These are phyloP conservation scores for Penicillium pulvis DNA, from an alignment of 495 filamentous ascomycete species.

Conservation along the genomic window DNA sequence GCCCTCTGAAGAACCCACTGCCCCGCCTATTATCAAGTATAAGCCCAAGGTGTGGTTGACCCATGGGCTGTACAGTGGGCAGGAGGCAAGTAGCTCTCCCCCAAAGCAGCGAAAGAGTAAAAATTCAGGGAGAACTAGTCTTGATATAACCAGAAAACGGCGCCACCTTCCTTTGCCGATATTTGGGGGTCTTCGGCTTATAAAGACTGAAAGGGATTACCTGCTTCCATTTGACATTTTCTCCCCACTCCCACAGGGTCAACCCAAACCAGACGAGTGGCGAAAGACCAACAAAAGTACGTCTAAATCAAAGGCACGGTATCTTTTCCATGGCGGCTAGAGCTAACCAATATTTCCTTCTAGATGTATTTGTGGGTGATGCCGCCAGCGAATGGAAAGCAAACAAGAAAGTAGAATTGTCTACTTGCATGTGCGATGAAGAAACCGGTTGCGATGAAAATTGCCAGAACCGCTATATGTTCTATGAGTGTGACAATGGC, in stretches of 20 bases:
- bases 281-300: slow-evolving; percentile 86
- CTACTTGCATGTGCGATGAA: slow-evolving; percentile 75
- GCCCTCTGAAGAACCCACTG: slow-evolving; percentile 37
- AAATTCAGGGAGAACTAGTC: slow-evolving; percentile 47
- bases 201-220: slow-evolving; percentile 74
- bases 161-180: slow-evolving; percentile 65
- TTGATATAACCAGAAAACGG: slow-evolving; percentile 36
- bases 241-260: slow-evolving; percentile 78
- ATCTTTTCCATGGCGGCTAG: neutral
- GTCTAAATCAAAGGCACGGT: slow-evolving; percentile 20
- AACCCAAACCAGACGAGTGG: slow-evolving; percentile 90
- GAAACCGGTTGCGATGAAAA: slow-evolving; percentile 82
- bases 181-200: slow-evolving; percentile 61
- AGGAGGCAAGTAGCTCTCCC: slow-evolving; percentile 66
- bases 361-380: slow-evolving; percentile 92
- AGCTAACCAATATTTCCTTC: slow-evolving; percentile 13
- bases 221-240: slow-evolving; percentile 88
- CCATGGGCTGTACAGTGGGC: slow-evolving; percentile 88
- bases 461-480: slow-evolving; percentile 94
- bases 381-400: slow-evolving; percentile 84
- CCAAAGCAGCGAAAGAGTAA: slow-evolving; percentile 64
- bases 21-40: slow-evolving; percentile 37
- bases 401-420: slow-evolving; percentile 69
- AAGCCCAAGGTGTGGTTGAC: slow-evolving; percentile 70
- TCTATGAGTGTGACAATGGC: slow-evolving; percentile 90